phyloP scores from a whole-genome alignment of 148 eudicot species.

The Rhododendron kiyosumense region DNA sequence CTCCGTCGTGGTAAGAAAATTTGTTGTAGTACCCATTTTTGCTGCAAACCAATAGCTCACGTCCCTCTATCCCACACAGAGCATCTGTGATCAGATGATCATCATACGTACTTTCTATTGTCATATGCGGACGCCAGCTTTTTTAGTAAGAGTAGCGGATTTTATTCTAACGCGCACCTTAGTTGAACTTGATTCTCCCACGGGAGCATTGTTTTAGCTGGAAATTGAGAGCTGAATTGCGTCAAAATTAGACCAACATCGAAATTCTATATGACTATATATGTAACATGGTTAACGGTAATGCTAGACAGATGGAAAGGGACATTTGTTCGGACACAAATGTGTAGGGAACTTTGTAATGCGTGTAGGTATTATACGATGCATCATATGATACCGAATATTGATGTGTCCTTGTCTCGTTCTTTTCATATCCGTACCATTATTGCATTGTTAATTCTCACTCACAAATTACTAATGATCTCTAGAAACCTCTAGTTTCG shows the following conservation, averaged over 20 bases:
- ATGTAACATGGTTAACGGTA: background rate
- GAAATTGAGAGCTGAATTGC: background rate
- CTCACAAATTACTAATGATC: background rate
- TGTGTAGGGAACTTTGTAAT: background rate
- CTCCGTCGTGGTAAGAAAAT: slow-evolving; percentile 33
- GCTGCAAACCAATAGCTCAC: background rate
- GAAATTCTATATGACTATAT: background rate
- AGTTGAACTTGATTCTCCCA: background rate
- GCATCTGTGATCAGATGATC: background rate
- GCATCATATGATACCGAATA: background rate
- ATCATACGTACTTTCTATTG: background rate
- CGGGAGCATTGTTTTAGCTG: background rate
- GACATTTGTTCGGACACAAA: background rate
- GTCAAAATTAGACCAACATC: background rate
- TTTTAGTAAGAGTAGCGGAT: background rate
- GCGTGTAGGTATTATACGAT: background rate
- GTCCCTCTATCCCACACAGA: background rate
- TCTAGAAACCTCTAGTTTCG: background rate
- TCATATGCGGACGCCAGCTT: background rate
- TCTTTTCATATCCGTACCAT: background rate
- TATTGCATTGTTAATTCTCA: background rate
- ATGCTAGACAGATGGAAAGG: background rate
- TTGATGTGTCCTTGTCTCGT: background rate
- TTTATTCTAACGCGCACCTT: background rate
- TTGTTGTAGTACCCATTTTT: background rate